Conservation (phyloP, 139 green algal genomes). For the Coelastrella sp. region DNA sequence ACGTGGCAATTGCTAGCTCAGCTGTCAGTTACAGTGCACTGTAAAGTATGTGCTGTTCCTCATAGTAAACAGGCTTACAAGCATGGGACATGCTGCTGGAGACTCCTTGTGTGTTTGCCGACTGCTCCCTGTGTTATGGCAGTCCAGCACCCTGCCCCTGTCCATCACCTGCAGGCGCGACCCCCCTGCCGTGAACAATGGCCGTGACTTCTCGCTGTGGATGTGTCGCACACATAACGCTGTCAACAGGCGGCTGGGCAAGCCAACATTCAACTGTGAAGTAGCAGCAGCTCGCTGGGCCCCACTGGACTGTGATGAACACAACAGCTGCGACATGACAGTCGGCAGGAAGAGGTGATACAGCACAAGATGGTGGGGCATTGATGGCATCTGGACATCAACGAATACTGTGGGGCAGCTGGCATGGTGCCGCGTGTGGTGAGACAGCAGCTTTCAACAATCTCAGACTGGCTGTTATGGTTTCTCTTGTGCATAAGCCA, state of each 20-base stretch:
- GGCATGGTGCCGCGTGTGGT: not conserved
- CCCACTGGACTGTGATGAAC: constrained; percentile 72
- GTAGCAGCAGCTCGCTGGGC: constrained; percentile 79
- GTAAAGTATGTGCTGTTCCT: too few relatives aligned
- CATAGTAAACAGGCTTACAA: too few relatives aligned
- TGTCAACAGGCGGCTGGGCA: constrained; percentile 85
- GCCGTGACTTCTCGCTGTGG: constrained; percentile 78
- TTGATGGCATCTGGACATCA: not conserved
- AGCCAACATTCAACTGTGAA: constrained; percentile 90
- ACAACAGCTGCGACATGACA: constrained; percentile 50
- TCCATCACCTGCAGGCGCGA: constrained; percentile 48
- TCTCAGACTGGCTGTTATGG: not conserved
- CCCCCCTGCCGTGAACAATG: constrained; percentile 62
- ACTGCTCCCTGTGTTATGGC: not conserved
- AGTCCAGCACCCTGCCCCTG: not conserved
- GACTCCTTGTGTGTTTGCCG: not conserved
- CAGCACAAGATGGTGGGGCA: not conserved
- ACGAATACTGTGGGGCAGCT: not conserved
- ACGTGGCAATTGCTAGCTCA: too few relatives aligned
- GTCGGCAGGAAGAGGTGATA: constrained; percentile 28
- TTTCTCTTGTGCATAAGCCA: not conserved
- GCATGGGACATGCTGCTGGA: not conserved
- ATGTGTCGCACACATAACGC: constrained; percentile 91
- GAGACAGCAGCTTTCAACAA: not conserved
- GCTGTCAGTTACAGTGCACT: too few relatives aligned